Evolutionary conservation across 208 protist genomes (phyloP).

Genomic region (Acanthamoeba healyi): DNA sequence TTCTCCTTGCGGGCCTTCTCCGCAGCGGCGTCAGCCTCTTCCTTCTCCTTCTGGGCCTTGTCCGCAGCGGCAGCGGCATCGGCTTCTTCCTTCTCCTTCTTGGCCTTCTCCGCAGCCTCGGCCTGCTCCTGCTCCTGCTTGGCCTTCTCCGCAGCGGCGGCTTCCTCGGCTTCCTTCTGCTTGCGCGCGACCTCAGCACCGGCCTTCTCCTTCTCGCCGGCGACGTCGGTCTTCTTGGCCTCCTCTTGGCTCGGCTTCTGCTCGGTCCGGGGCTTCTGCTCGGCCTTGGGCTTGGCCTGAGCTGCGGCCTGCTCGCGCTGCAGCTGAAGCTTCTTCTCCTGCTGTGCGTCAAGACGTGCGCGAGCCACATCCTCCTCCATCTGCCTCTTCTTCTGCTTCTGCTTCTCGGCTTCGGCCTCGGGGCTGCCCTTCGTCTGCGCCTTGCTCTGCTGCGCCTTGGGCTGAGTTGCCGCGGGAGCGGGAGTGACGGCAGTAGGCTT

Average conservation of each 20-base stretch:
- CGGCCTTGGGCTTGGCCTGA: neutral
- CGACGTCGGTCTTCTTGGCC: neutral
- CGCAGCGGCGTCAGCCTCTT: neutral
- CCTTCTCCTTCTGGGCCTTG: neutral
- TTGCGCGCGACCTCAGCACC: neutral
- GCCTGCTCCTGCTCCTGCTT: neutral
- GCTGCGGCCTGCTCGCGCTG: neutral
- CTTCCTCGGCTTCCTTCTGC: neutral
- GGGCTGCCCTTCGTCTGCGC: too few species aligned
- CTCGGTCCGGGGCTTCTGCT: neutral
- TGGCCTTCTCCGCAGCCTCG: neutral
- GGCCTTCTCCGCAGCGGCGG: neutral
- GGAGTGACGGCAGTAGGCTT: neutral
- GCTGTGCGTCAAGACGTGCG: neutral
- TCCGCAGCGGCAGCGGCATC: neutral
- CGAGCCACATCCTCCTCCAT: slow-evolving; percentile 11
- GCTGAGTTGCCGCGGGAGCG: neutral
- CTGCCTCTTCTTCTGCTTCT: slow-evolving; percentile 34
- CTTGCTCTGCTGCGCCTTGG: neutral
- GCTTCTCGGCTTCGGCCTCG: neutral
- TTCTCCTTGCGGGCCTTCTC: neutral
- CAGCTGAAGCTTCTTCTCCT: neutral
- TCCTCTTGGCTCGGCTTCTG: neutral
- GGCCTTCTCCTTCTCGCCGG: too few species aligned
- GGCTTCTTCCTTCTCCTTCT: neutral